Evolutionary conservation across 1,139 yeast genomes (phyloP).

Genomic region (Candida pseudocylindracea): DNA sequence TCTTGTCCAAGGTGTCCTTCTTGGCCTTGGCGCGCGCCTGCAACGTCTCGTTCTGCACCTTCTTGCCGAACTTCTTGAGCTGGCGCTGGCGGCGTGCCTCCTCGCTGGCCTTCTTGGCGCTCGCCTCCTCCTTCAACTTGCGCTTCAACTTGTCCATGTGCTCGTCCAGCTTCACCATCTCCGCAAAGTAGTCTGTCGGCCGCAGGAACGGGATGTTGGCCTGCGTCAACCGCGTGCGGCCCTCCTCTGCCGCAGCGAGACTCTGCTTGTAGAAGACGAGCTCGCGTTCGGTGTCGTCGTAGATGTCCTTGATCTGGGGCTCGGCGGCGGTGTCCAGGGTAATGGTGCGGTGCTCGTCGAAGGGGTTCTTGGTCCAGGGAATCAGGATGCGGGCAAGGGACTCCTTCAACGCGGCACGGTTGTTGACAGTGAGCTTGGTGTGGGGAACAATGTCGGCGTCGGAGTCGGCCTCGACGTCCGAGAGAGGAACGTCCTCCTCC

Average conservation of each 20-base stretch:
- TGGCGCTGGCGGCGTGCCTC: constrained; percentile 91
- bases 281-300: constrained; percentile 76
- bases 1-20: constrained; percentile 76
- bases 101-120: constrained; percentile 77
- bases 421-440: constrained; percentile 67
- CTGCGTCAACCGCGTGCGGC: constrained; percentile 39
- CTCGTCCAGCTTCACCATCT: constrained; percentile 94
- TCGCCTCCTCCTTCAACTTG: constrained; percentile 68
- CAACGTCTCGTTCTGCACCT: constrained; percentile 82
- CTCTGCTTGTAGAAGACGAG: constrained; percentile 64
- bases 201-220: constrained; percentile 74
- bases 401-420: constrained; percentile 46
- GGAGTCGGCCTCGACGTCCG: constrained; percentile 63
- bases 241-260: constrained; percentile 58
- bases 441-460: constrained; percentile 83
- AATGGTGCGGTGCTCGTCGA: constrained; percentile 67
- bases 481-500: constrained; percentile 47
- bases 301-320: constrained; percentile 58
- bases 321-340: constrained; percentile 39
- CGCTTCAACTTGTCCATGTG: constrained; percentile 89
- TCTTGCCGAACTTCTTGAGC: constrained; percentile 92
- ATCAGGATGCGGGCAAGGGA: constrained; percentile 43
- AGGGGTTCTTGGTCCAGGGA: constrained; percentile 52
- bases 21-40: constrained; percentile 92
- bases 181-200: constrained; percentile 93